Conservation (phyloP, 148 eudicot genomes). For the Amaranthus cruentus region DNA sequence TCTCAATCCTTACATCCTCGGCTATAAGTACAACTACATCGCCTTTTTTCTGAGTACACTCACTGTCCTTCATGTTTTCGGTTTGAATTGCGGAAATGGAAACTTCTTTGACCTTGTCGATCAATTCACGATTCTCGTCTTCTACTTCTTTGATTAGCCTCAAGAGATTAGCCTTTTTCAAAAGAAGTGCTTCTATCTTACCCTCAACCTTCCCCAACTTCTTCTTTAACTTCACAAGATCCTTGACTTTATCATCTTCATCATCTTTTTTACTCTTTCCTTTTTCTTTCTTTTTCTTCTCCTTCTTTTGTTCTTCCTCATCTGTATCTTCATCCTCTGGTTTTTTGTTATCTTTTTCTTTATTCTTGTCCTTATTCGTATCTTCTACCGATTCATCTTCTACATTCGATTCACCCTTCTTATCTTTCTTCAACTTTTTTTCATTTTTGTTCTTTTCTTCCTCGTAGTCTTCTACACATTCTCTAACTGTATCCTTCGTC, state of each 20-base stretch:
- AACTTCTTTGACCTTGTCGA: constrained; percentile 37
- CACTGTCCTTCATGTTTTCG: constrained; percentile 10
- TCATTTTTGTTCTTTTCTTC: constrained; percentile 15
- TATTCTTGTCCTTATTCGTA: constrained; percentile 7
- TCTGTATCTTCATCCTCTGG: constrained; percentile 16
- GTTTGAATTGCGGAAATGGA: constrained; percentile 12
- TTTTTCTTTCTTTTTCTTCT: constrained; percentile 31
- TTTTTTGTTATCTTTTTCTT: constrained; percentile 6
- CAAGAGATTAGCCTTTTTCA: constrained; percentile 51
- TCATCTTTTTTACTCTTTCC: constrained; percentile 34
- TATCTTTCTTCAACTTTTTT: constrained; percentile 4
- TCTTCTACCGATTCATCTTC: constrained; percentile 11
- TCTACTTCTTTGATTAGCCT: constrained; percentile 48
- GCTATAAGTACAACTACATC: not conserved
- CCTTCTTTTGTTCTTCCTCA: constrained; percentile 25
- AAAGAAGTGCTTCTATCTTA: constrained; percentile 62
- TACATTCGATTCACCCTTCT: constrained; percentile 2
- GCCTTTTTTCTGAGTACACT: not conserved
- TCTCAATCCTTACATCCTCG: constrained; percentile 3
- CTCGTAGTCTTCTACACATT: not conserved
- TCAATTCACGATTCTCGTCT: constrained; percentile 30
- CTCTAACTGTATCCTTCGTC: constrained; percentile 14
- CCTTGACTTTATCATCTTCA: constrained; percentile 42
- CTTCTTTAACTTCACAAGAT: constrained; percentile 53
- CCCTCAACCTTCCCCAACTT: constrained; percentile 61